phyloP scores from a whole-genome alignment of 176 grass and related monocot genomes.

The Avena insularis region DNA sequence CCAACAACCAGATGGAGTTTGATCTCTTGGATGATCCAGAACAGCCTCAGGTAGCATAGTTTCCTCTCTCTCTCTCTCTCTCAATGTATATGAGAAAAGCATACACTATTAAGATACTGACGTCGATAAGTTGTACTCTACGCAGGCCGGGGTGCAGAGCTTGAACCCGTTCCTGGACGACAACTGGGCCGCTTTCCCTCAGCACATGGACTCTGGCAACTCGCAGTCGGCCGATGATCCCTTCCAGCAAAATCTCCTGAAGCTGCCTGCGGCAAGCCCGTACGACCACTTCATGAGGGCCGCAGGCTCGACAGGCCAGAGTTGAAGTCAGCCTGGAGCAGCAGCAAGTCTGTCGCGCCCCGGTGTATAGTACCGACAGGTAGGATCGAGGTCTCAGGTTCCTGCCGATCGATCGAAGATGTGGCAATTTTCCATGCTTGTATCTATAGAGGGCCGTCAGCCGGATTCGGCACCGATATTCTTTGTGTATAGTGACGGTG shows the following conservation, averaged over 20 bases:
- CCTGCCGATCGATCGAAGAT: neutral
- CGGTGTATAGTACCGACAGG: neutral
- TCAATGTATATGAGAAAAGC: neutral
- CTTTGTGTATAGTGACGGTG: conserved; percentile 33
- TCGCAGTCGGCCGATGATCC: conserved; percentile 11
- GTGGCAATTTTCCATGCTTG: neutral
- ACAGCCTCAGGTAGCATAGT: conserved; percentile 46
- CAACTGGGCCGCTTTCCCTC: conserved; percentile 47
- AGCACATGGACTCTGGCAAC: conserved; percentile 39
- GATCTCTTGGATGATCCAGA: conserved; percentile 40
- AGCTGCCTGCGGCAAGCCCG: conserved; percentile 80
- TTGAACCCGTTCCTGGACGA: conserved; percentile 70
- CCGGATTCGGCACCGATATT: conserved; percentile 43
- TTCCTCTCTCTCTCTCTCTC: neutral
- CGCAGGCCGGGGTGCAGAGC: conserved; percentile 45
- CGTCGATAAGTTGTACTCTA: neutral
- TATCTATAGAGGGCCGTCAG: conserved; percentile 4
- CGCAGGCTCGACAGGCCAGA: conserved; percentile 62
- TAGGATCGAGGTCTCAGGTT: neutral
- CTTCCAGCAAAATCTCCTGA: conserved; percentile 56
- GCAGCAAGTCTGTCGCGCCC: neutral
- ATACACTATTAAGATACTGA: neutral
- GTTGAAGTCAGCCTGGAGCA: neutral
- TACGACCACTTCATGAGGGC: conserved; percentile 92
- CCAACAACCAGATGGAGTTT: conserved; percentile 42